Percentiles rank a stretch among this genome's conserved stretches.
Conservation (phyloP, 176 grass and related monocot genomes). For the Juncus effusus region DNA sequence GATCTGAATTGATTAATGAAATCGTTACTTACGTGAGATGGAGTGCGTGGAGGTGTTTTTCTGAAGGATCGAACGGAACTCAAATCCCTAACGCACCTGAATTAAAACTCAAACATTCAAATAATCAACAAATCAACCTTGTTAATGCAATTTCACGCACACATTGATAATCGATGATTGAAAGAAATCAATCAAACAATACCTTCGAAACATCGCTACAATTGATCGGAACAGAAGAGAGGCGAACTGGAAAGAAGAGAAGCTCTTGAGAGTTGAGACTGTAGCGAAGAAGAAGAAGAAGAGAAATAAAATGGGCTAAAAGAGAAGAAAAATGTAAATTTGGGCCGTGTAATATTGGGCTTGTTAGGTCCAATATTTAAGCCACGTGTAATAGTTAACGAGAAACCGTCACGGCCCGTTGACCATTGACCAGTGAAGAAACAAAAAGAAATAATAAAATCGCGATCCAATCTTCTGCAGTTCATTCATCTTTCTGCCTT, state of each 20-base stretch:
- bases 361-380: no score
- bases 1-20: background rate
- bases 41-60: constrained; percentile 45
- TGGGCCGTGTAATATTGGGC: no score
- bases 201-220: constrained; percentile 28
- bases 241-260: background rate
- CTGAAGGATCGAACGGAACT: constrained; percentile 36
- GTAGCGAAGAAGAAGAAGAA: background rate
- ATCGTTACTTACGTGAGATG: constrained; percentile 44
- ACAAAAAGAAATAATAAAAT: no score
- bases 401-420: no score
- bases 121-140: constrained; percentile 22
- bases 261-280: background rate
- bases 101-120: constrained; percentile 15
- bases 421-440: no score
- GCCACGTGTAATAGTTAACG: no score
- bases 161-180: background rate
- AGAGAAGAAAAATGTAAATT: background rate
- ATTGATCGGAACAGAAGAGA: background rate
- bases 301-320: background rate
- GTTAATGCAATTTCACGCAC: constrained; percentile 8
- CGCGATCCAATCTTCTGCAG: no score
- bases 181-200: constrained; percentile 8
- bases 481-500: no score
- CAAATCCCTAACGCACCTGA: constrained; percentile 77